These are phyloP conservation scores for Colletotrichum sp. DNA, from an alignment of 2,329 filamentous ascomycete species.

Conservation along the genomic window DNA sequence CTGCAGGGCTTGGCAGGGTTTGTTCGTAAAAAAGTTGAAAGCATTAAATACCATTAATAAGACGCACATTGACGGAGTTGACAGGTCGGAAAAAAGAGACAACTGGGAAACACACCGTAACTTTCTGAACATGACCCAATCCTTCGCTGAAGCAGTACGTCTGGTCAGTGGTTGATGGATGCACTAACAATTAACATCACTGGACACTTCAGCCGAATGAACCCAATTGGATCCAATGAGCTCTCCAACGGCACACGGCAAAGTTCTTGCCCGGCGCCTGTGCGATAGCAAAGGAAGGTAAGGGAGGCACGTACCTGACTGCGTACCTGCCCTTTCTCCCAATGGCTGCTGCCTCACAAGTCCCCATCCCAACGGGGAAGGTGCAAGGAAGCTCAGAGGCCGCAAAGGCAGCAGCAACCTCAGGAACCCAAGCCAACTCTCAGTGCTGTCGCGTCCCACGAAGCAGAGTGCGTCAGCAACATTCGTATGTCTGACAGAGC, in stretches of 20 bases:
- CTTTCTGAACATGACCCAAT: neutral
- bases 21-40: neutral
- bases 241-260: neutral
- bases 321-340: neutral
- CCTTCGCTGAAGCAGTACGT: neutral
- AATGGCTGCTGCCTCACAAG: neutral
- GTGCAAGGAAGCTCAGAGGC: neutral
- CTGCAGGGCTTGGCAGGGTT: neutral
- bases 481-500: constrained; percentile 1
- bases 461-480: constrained; percentile 6
- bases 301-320: neutral
- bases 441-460: constrained; percentile 6
- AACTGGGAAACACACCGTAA: neutral
- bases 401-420: neutral
- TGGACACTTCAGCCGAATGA: neutral
- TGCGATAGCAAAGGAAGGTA: neutral
- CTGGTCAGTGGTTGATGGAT: neutral
- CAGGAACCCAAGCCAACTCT: neutral
- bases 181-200: neutral
- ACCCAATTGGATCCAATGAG: neutral
- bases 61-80: neutral
- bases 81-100: neutral
- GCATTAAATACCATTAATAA: neutral
- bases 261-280: neutral
- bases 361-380: neutral